Evolutionary conservation across 306 rosid species (phyloP).

Genomic region (Benincasa hispida): DNA sequence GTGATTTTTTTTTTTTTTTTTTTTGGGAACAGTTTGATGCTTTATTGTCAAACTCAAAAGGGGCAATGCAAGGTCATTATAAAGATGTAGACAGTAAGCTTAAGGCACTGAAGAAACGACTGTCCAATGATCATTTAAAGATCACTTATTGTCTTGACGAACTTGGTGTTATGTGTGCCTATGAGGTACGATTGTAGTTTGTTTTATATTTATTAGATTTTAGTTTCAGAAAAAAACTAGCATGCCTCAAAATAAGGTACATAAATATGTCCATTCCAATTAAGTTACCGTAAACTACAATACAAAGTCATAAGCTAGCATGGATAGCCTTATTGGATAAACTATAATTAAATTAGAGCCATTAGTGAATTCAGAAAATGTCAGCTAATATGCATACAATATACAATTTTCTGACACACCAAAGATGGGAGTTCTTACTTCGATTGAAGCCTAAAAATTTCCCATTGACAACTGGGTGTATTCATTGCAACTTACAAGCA

Average conservation of each 20-base stretch:
- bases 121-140: constrained; percentile 47
- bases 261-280: not conserved
- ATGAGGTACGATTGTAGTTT: constrained; percentile 51
- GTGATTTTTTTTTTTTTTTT: not conserved
- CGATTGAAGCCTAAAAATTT: not conserved
- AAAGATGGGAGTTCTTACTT: not conserved
- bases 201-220: not conserved
- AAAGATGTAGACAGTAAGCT: constrained; percentile 36
- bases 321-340: not conserved
- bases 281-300: not conserved
- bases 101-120: constrained; percentile 32
- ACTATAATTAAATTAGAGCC: not conserved
- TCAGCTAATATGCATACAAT: not conserved
- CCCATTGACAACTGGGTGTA: not conserved
- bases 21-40: constrained; percentile 42
- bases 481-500: not conserved
- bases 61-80: constrained; percentile 18
- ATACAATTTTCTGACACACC: not conserved
- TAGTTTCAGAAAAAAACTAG: not conserved
- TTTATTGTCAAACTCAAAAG: constrained; percentile 35
- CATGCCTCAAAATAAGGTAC: not conserved
- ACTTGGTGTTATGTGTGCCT: constrained; percentile 73
- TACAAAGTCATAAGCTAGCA: not conserved
- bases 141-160: constrained; percentile 66
- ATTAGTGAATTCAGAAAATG: not conserved